phyloP scores from a whole-genome alignment of 2,329 filamentous ascomycete genomes.

The Aureobasidium melanogenum region DNA sequence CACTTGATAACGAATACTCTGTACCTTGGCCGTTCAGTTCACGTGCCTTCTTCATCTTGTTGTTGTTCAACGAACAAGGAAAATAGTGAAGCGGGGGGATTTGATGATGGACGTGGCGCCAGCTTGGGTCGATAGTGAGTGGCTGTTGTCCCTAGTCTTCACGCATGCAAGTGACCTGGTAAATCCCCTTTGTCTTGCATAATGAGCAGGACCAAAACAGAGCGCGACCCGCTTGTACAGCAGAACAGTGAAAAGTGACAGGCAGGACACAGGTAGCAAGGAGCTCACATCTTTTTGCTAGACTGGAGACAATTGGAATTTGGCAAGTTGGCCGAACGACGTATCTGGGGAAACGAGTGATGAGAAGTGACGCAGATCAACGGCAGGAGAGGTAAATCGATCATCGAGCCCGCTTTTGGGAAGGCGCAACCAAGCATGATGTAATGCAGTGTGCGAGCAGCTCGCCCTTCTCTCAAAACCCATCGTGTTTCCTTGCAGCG shows the following conservation, averaged over 20 bases:
- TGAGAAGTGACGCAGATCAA: background rate
- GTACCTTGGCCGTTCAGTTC: background rate
- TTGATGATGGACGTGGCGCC: constrained; percentile 10
- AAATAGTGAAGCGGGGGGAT: background rate
- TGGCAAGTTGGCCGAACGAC: background rate
- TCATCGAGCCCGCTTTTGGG: constrained; percentile 2
- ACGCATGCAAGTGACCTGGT: background rate
- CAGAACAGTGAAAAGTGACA: background rate
- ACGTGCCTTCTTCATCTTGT: constrained; percentile 6
- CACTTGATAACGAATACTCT: background rate
- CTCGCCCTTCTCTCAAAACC: constrained; percentile 1
- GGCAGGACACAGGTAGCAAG: background rate
- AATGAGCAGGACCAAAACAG: background rate
- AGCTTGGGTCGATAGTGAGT: background rate
- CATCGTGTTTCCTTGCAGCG: background rate
- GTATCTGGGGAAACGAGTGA: background rate
- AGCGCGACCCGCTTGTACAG: background rate
- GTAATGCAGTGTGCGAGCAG: background rate
- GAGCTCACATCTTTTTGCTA: background rate
- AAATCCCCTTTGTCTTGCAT: background rate
- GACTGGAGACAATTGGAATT: background rate
- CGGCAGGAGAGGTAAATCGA: constrained; percentile 9
- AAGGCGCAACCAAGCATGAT: background rate
- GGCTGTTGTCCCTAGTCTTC: background rate
- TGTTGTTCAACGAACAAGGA: constrained; percentile 9